A percentile compares a stretch with the other conserved stretches of the same genome.
Evolutionary conservation across 2,329 filamentous ascomycete genomes (phyloP).

Genomic region (Sarocladium strictum): DNA sequence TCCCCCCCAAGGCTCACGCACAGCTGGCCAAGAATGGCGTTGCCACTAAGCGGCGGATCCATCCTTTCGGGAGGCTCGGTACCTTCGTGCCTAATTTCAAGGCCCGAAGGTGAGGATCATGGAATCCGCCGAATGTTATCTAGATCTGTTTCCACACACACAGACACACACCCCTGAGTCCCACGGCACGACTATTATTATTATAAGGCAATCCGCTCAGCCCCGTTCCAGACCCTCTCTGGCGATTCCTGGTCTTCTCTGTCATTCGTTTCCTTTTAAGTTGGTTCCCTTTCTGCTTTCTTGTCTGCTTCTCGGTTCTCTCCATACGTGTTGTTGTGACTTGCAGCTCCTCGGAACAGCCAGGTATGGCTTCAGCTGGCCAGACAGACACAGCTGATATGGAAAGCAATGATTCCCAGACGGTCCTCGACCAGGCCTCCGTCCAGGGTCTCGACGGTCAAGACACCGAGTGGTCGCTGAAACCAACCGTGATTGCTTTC

Average conservation of each 20-base stretch:
- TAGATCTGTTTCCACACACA: no score
- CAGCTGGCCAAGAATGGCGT: no score
- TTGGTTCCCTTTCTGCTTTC: background rate
- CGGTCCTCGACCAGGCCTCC: constrained; percentile 1
- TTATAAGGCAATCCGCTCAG: no score
- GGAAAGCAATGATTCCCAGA: background rate
- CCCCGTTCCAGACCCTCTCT: no score
- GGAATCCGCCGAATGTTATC: no score
- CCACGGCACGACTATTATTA: no score
- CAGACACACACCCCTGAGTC: no score
- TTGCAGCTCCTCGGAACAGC: background rate
- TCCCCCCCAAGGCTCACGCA: no score
- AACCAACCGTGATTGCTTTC: background rate
- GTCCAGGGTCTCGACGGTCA: background rate
- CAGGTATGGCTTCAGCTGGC: background rate
- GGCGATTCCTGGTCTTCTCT: no score
- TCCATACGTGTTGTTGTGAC: no score
- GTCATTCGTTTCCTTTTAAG: background rate
- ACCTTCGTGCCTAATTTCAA: background rate
- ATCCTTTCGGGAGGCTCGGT: background rate
- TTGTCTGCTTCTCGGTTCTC: no score
- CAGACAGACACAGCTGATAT: background rate
- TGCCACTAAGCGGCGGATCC: no score
- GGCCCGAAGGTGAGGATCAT: background rate
- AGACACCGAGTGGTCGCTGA: constrained; percentile 4